Evolutionary conservation across 2,329 filamentous ascomycete species (phyloP), one percentile per base, ranked within the genome.

Genomic region (Ceratocystis albifundus): DNA sequence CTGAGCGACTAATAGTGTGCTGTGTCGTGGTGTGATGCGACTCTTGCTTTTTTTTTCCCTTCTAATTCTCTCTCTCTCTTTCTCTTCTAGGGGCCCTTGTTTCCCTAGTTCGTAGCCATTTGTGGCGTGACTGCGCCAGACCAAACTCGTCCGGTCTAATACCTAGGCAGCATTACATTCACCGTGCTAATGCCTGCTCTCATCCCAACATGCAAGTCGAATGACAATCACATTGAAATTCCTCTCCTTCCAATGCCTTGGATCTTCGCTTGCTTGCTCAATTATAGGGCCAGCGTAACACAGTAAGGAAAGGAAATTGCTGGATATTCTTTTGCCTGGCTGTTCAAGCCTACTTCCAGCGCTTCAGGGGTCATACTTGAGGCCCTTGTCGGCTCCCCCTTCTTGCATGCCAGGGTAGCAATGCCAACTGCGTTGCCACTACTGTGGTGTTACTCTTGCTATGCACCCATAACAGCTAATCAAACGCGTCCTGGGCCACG

Each of bases 211-310:
- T 20, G 53, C 28, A 59, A n/a, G 25, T 59, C 53, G 53, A 59
- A 59, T 59, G 53, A 36, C 53, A 59, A 59, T 59, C 53, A 32
- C 53, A 59, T 59, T 30, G 20, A 59, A 59, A 59, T n/a, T 50
- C 46, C 22, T 50, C 46, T 22, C 36, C 46, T 50, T 53, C 20
- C 20, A 25, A 25, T 25, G 25, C 48, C 25, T 28, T 17, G 53
- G 53, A 32, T 59, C 2, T 12, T 55, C 20, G 50, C 20, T 55
- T 32, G 30, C 53, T 32, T 32, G 30, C 53, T 10, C 46, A 50
- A 50, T 10, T 5, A n/a, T 28, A 32, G 17, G 53, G 53, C 12
- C 53, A 59, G 53, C 25, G 53, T 59, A 59, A 59, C 53, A 59
- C 53, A 59, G 53, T 25, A 32, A 59, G 53, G 53, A 30, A 25